phyloP scores from a whole-genome alignment of 2,329 filamentous ascomycete genomes.

The Talaromyces sp. region DNA sequence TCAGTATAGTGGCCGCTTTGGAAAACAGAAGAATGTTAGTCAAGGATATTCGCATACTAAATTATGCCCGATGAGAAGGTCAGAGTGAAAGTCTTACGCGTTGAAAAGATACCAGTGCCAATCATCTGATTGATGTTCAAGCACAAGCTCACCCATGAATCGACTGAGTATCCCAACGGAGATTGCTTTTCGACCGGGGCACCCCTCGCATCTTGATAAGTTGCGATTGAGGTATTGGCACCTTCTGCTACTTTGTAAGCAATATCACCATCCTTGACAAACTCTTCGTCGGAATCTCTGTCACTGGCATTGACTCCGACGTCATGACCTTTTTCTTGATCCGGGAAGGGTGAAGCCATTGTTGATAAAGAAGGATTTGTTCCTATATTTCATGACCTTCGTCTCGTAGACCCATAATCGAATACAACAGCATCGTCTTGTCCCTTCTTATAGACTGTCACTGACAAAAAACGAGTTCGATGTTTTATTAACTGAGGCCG shows the following conservation, averaged over 20 bases:
- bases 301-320: not conserved
- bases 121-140: slow-evolving; percentile 64
- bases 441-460: slow-evolving; percentile 4
- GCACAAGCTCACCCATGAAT: slow-evolving; percentile 57
- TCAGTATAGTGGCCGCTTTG: slow-evolving; percentile 59
- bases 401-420: not conserved
- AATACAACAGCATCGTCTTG: not conserved
- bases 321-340: slow-evolving; percentile 16
- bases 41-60: not conserved
- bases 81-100: slow-evolving; percentile 49
- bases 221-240: slow-evolving; percentile 13
- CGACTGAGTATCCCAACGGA: slow-evolving; percentile 60
- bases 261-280: slow-evolving; percentile 19
- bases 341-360: slow-evolving; percentile 12
- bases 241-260: slow-evolving; percentile 17
- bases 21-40: not conserved
- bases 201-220: slow-evolving; percentile 57
- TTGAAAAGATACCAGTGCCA: slow-evolving; percentile 64
- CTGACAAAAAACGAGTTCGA: not conserved
- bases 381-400: not conserved
- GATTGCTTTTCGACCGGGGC: slow-evolving; percentile 61
- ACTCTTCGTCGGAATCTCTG: slow-evolving; percentile 8
- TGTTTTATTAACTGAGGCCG: not conserved
- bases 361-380: not conserved
- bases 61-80: not conserved